phyloP scores from a whole-genome alignment of 2,329 filamentous ascomycete species.

The Verticillium dahliae region DNA sequence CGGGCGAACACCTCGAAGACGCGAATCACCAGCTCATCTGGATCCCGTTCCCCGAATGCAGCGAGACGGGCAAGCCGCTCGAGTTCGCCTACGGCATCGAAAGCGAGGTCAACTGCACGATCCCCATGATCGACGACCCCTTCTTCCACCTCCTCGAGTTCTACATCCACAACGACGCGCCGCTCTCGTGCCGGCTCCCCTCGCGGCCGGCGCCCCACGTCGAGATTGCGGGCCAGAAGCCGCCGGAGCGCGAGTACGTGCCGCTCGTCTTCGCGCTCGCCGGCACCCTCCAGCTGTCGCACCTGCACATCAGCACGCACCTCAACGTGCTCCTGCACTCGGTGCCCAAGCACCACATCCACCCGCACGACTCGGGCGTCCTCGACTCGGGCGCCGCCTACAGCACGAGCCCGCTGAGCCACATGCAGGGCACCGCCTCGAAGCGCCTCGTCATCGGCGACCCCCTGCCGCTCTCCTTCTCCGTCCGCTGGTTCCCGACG shows the following conservation, averaged over 20 bases:
- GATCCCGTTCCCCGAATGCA: conserved; percentile 83
- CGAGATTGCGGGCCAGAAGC: conserved; percentile 46
- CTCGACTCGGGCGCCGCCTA: conserved; percentile 86
- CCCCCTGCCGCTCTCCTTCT: conserved; percentile 69
- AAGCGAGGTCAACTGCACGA: conserved; percentile 76
- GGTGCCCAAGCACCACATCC: conserved; percentile 54
- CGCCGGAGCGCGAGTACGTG: conserved; percentile 56
- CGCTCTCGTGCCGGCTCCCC: conserved; percentile 83
- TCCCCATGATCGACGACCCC: conserved; percentile 67
- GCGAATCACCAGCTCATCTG: conserved; percentile 70
- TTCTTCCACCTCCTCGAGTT: conserved; percentile 91
- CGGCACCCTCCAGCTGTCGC: conserved; percentile 80
- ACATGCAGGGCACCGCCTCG: conserved; percentile 44
- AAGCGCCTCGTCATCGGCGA: conserved; percentile 82
- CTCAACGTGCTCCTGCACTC: conserved; percentile 83
- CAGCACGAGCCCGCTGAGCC: conserved; percentile 65
- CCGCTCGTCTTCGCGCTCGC: conserved; percentile 84
- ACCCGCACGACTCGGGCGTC: conserved; percentile 65
- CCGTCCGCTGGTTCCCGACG: conserved; percentile 80
- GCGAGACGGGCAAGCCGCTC: conserved; percentile 77
- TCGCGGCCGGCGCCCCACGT: conserved; percentile 59
- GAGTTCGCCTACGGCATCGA: conserved; percentile 83
- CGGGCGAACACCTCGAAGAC: conserved; percentile 78
- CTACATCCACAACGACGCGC: conserved; percentile 95
- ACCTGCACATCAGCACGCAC: conserved; percentile 84